Evolutionary conservation across 2,329 filamentous ascomycete species (phyloP).

Genomic region (Neofusicoccum laricinum): DNA sequence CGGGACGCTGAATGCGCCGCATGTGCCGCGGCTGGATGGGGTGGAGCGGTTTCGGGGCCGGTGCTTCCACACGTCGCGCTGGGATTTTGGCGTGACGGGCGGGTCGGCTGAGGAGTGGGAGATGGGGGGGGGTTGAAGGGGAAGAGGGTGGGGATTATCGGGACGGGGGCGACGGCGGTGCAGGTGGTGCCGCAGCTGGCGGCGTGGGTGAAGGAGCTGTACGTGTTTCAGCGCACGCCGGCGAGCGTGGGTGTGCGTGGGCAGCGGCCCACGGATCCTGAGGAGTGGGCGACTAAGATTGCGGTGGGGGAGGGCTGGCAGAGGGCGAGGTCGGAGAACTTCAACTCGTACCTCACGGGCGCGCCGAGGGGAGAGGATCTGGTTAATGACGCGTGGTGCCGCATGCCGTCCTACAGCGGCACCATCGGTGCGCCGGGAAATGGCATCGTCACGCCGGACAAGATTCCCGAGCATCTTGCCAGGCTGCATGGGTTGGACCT

Average conservation of each 20-base stretch:
- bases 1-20: slow-evolving; percentile 31
- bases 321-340: slow-evolving; percentile 45
- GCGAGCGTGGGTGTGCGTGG: slow-evolving; percentile 37
- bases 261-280: slow-evolving; percentile 40
- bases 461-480: slow-evolving; percentile 34
- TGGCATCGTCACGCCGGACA: slow-evolving; percentile 25
- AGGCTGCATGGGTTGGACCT: slow-evolving; percentile 42
- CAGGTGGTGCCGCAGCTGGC: slow-evolving; percentile 28
- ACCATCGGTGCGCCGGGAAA: slow-evolving; percentile 34
- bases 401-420: slow-evolving; percentile 37
- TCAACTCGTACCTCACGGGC: slow-evolving; percentile 38
- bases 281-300: slow-evolving; percentile 38
- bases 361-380: slow-evolving; percentile 35
- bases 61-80: slow-evolving; percentile 29
- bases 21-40: slow-evolving; percentile 33
- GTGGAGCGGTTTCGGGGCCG: slow-evolving; percentile 31
- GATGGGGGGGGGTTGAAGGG: slow-evolving; percentile 19
- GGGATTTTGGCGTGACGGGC: slow-evolving; percentile 27
- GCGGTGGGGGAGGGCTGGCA: slow-evolving; percentile 50
- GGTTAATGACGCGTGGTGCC: slow-evolving; percentile 50
- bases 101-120: slow-evolving; percentile 29
- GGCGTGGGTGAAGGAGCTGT: slow-evolving; percentile 23
- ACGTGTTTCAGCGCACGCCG: slow-evolving; percentile 27
- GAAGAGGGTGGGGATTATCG: slow-evolving; percentile 26
- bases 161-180: slow-evolving; percentile 27